phyloP scores from a whole-genome alignment of 2,329 filamentous ascomycete species.

The Chaetomium sp. region DNA sequence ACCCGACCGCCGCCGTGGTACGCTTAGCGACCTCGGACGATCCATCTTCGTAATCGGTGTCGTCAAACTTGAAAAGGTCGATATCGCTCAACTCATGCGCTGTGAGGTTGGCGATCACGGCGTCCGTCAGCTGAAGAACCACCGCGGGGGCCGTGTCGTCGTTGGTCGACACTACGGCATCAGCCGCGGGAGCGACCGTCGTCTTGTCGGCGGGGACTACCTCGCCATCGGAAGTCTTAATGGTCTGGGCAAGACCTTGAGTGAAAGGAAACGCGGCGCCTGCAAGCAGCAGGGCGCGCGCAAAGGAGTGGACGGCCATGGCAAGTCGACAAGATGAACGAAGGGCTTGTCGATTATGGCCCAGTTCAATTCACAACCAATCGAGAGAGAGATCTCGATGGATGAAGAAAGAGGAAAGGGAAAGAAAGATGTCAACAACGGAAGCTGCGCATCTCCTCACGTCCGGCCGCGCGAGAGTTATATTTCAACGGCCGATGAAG shows the following conservation, averaged over 20 bases:
- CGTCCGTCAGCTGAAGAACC: conserved; percentile 25
- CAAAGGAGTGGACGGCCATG: conserved; percentile 17
- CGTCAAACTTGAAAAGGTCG: conserved; percentile 20
- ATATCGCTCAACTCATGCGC: conserved; percentile 21
- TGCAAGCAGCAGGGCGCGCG: conserved; percentile 16
- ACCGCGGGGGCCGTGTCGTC: background rate
- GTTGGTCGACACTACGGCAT: background rate
- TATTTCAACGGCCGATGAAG: background rate
- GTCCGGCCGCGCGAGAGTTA: conserved; percentile 1
- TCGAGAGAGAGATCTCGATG: background rate
- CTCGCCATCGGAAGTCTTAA: conserved; percentile 14
- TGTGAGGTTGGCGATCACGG: conserved; percentile 29
- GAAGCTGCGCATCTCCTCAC: too few relatives aligned
- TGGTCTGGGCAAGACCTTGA: conserved; percentile 17
- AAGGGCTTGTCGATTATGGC: conserved; percentile 12
- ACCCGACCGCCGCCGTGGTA: conserved; percentile 4
- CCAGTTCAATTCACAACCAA: background rate
- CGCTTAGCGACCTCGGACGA: conserved; percentile 4
- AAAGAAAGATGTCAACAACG: too few relatives aligned
- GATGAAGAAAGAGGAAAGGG: background rate
- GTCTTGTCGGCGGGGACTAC: conserved; percentile 16
- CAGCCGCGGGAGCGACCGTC: conserved; percentile 19
- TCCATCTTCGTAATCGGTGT: conserved; percentile 2
- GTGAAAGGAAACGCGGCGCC: conserved; percentile 9
- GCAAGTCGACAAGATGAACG: conserved; percentile 15